Evolutionary conservation across 139 green algal genomes (phyloP).

Genomic region (Chlamydomonas incerta): DNA sequence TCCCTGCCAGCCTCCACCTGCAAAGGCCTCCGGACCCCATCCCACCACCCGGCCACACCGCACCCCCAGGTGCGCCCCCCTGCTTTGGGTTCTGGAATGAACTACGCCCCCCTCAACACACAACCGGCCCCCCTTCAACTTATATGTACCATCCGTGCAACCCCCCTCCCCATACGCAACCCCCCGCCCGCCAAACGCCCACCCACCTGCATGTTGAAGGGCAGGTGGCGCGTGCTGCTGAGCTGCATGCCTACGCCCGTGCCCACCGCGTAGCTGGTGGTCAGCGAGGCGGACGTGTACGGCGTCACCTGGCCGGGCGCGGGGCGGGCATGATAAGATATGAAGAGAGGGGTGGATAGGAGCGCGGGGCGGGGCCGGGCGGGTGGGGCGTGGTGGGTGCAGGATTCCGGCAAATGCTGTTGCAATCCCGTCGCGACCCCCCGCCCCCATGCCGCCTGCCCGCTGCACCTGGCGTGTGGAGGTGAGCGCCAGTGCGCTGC

Average conservation of each 20-base stretch:
- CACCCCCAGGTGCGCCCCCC: too few species aligned
- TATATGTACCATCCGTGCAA: too few species aligned
- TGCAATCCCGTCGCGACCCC: not conserved
- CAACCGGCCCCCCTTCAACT: too few species aligned
- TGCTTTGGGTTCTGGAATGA: too few species aligned
- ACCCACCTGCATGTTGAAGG: conserved; percentile 56
- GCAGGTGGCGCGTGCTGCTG: conserved; percentile 31
- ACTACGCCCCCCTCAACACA: too few species aligned
- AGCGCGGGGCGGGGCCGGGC: not conserved
- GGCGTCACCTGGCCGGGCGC: conserved; percentile 1
- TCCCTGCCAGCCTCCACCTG: too few species aligned
- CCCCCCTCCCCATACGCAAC: not conserved
- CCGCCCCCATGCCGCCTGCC: not conserved
- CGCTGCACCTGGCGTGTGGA: conserved; percentile 55
- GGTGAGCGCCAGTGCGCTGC: conserved; percentile 44
- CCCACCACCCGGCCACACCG: too few species aligned
- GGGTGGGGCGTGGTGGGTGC: too few species aligned
- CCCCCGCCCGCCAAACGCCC: not conserved
- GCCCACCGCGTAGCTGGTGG: conserved; percentile 45
- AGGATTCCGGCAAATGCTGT: not conserved
- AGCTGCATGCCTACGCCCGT: conserved; percentile 27
- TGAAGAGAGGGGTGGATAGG: not conserved
- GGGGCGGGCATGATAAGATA: not conserved
- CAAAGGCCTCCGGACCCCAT: too few species aligned
- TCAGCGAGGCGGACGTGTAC: conserved; percentile 43